Percentiles rank a stretch among this genome's conserved stretches.
phyloP scores from a whole-genome alignment of 2,329 filamentous ascomycete species.

The Xylariaceae sp. region DNA sequence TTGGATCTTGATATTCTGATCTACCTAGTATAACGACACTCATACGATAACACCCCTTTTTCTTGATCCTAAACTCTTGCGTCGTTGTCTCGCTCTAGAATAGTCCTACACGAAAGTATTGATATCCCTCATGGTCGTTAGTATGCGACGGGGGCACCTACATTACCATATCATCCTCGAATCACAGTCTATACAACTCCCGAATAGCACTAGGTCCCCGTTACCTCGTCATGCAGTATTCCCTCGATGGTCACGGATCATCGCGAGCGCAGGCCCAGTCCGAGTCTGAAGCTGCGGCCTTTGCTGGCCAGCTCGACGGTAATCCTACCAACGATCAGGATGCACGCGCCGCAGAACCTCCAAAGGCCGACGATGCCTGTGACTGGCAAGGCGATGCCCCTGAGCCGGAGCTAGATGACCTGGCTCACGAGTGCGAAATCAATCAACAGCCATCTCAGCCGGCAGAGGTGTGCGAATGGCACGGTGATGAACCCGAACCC shows the following conservation, averaged over 20 bases:
- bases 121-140: constrained; percentile 2
- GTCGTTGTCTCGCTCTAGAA: constrained; percentile 3
- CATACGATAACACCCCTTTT: not conserved
- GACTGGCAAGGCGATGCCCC: constrained; percentile 26
- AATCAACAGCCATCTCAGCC: constrained; percentile 8
- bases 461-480: constrained; percentile 16
- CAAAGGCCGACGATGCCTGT: constrained; percentile 18
- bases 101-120: constrained; percentile 12
- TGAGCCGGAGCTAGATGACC: constrained; percentile 27
- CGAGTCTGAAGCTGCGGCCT: constrained; percentile 12
- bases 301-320: constrained; percentile 15
- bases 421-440: constrained; percentile 18
- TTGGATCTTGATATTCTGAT: not conserved
- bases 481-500: constrained; percentile 13
- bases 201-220: not conserved
- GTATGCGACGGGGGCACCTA: constrained; percentile 1
- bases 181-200: no score
- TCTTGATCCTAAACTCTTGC: constrained; percentile 6
- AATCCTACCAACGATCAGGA: not conserved
- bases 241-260: constrained; percentile 10
- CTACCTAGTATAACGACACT: not conserved
- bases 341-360: not conserved
- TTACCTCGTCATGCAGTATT: constrained; percentile 10
- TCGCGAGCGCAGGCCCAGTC: constrained; percentile 13
- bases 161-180: not conserved